Evolutionary conservation across 805 yeast species (phyloP).

Genomic region (Saccharomycopsis sp.): DNA sequence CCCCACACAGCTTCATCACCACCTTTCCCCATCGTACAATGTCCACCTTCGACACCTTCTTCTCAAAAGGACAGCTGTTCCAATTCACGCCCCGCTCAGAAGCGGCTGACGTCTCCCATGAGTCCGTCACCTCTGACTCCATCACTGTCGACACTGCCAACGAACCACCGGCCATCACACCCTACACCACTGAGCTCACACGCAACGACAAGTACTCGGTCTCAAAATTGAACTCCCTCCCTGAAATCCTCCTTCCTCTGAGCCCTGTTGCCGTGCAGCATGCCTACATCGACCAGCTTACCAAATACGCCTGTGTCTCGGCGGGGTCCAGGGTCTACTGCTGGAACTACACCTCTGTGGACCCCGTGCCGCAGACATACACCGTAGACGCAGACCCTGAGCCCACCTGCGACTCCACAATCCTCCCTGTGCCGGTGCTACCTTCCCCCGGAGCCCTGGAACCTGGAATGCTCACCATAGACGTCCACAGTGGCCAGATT

Average conservation of each 20-base stretch:
- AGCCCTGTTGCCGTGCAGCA: constrained; percentile 21
- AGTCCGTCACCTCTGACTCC: neutral
- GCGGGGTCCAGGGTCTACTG: constrained; percentile 47
- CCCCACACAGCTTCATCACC: neutral
- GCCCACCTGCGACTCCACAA: neutral
- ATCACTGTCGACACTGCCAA: constrained; percentile 38
- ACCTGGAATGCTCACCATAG: constrained; percentile 69
- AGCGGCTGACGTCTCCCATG: neutral
- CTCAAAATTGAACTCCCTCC: constrained; percentile 48
- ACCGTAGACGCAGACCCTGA: constrained; percentile 27
- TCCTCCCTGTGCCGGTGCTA: constrained; percentile 48
- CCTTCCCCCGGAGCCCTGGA: constrained; percentile 46
- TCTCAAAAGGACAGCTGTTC: neutral
- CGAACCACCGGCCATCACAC: constrained; percentile 21
- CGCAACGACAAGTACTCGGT: constrained; percentile 53
- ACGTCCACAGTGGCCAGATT: constrained; percentile 50
- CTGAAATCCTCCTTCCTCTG: constrained; percentile 27
- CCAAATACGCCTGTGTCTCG: constrained; percentile 44
- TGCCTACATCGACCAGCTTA: constrained; percentile 41
- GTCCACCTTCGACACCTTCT: neutral
- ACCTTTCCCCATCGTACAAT: neutral
- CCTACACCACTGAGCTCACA: constrained; percentile 43
- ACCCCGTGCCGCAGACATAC: constrained; percentile 49
- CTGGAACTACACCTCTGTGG: constrained; percentile 64
- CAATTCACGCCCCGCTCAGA: neutral